phyloP scores from a whole-genome alignment of 2,329 filamentous ascomycete species.

The Penicillium corylophilum region DNA sequence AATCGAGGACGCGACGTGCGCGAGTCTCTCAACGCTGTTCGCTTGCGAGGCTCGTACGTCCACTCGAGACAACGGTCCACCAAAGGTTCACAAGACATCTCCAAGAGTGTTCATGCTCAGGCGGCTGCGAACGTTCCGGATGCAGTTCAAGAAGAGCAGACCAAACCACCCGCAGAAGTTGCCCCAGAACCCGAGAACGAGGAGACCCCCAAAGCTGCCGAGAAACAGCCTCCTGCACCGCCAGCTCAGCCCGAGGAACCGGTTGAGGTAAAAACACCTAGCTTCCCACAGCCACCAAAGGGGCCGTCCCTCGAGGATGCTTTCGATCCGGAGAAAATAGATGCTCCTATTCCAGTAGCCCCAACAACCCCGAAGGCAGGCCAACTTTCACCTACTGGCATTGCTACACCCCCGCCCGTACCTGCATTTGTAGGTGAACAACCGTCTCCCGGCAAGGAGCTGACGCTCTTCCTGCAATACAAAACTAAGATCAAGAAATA shows the following conservation, averaged over 20 bases:
- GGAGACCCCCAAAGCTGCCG: constrained; percentile 18
- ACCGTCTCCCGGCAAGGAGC: constrained; percentile 73
- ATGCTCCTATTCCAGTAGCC: constrained; percentile 14
- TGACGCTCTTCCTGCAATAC: constrained; percentile 93
- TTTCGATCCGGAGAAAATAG: constrained; percentile 35
- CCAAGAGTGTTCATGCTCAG: constrained; percentile 48
- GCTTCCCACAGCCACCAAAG: constrained; percentile 47
- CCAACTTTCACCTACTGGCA: constrained; percentile 17
- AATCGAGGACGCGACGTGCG: constrained; percentile 74
- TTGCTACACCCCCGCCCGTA: constrained; percentile 46
- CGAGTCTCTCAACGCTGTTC: constrained; percentile 76
- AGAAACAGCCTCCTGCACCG: constrained; percentile 35
- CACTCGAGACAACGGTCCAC: constrained; percentile 54
- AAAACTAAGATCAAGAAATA: constrained; percentile 98
- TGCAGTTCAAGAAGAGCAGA: constrained; percentile 50
- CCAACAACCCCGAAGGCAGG: constrained; percentile 30
- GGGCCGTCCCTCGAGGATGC: constrained; percentile 35
- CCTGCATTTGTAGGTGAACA: constrained; percentile 59
- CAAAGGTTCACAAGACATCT: constrained; percentile 55
- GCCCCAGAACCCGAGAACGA: constrained; percentile 13
- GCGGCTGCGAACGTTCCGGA: constrained; percentile 60
- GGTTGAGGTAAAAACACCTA: constrained; percentile 59
- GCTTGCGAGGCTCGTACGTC: constrained; percentile 57
- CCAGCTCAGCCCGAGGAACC: constrained; percentile 37
- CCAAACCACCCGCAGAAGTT: constrained; percentile 36